Base-by-base conservation (phyloP, 805 yeast species). In the Pichia cephalocereana region DNA sequence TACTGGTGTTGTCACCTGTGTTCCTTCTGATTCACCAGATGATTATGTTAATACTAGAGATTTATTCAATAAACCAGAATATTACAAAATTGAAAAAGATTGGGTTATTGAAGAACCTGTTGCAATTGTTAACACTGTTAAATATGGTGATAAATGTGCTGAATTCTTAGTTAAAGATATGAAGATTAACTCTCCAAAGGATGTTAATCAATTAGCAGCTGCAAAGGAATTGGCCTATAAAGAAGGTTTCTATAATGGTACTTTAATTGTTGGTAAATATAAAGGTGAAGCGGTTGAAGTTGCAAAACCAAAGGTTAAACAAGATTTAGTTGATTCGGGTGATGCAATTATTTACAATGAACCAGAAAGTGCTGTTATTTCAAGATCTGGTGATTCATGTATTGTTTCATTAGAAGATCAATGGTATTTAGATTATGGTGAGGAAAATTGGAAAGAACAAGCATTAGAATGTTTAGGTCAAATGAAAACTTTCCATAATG, bases 1-100 rank as follows among this genome's bases (percentile, higher is more conserved):
- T 77, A 93, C 98, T 42, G 99, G 98, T 74, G 97, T 93, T 42
- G 99, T 93, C 50, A 91, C 98, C 7, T 93, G 96, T 74, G 98
- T 90, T 54, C 99, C 98, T 53, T 83, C 96, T n/a, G 96, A 90
- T 68, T 90, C 98, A 49, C 98, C 99, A 52, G 99, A 93, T 72
- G 99, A 93, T 72, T 93, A 61, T 64, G 82, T 91, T 68, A 93
- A 96, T 51, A 77, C 84, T 44, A 75, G 74, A 60, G 99, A 93
- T 57, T 77, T 93, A 59, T 76, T 76, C 58, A 81, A 87, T 73
- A 91, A 91, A 71, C 85, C 97, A 32, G 97, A 88, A 60, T 91
- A 81, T 67, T 90, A 91, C 66, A 78, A 81, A 47, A 86, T 91
- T 61, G 75, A 90, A 52, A 75, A 80, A 58, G 89, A 82, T 52